phyloP scores from a whole-genome alignment of 2,329 filamentous ascomycete species.

The Epichloe gansuensis region DNA sequence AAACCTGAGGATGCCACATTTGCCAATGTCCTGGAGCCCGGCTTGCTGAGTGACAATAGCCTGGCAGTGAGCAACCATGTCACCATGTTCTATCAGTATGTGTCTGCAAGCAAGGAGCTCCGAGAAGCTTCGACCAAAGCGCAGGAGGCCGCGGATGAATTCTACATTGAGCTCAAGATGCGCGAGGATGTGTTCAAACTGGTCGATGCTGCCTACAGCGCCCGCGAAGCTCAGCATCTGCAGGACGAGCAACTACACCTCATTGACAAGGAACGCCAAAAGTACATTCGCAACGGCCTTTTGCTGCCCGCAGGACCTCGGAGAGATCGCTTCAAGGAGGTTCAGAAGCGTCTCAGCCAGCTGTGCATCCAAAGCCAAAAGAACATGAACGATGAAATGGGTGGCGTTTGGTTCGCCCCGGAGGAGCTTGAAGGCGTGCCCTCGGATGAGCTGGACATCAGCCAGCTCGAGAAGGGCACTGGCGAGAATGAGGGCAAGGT shows the following conservation, averaged over 20 bases:
- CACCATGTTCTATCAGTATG: conserved; percentile 69
- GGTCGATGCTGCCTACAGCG: conserved; percentile 45
- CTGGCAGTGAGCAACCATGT: conserved; percentile 50
- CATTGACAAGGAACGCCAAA: conserved; percentile 66
- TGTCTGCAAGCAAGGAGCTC: conserved; percentile 55
- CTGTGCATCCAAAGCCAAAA: conserved; percentile 67
- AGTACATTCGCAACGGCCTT: conserved; percentile 65
- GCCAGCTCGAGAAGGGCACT: conserved; percentile 57
- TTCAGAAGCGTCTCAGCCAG: conserved; percentile 67
- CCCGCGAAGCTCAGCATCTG: conserved; percentile 39
- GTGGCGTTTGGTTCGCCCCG: conserved; percentile 65
- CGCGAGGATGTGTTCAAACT: conserved; percentile 67
- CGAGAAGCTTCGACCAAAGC: conserved; percentile 67
- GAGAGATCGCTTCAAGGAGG: conserved; percentile 73
- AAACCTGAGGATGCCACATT: conserved; percentile 41
- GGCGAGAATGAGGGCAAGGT: conserved; percentile 62
- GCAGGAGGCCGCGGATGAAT: conserved; percentile 64
- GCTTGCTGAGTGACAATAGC: conserved; percentile 61
- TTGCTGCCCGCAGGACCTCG: conserved; percentile 56
- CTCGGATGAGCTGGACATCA: conserved; percentile 52
- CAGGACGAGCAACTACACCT: conserved; percentile 60
- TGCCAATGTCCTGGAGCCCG: conserved; percentile 46
- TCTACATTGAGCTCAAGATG: conserved; percentile 67
- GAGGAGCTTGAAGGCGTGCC: conserved; percentile 67
- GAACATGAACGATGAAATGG: conserved; percentile 72